phyloP scores from a whole-genome alignment of 2,329 filamentous ascomycete genomes.

The Reticulascus tulasneorum region DNA sequence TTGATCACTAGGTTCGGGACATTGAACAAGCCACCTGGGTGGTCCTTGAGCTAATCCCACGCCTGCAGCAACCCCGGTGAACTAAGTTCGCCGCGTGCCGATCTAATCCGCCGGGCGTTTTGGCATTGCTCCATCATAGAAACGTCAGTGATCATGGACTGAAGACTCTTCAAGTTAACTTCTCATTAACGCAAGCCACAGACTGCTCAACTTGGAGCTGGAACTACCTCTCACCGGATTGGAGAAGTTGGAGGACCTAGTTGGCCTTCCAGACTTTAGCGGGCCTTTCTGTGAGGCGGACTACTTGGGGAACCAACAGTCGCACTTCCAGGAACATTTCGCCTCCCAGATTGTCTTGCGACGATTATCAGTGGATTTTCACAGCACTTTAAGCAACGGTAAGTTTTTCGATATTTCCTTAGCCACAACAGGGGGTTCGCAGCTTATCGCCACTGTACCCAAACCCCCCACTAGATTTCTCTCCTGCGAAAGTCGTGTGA shows the following conservation, averaged over 20 bases:
- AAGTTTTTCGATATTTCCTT: conserved; percentile 21
- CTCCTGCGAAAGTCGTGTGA: too few relatives aligned
- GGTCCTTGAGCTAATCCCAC: conserved; percentile 1
- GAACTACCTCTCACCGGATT: conserved; percentile 54
- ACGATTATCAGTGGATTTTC: conserved; percentile 48
- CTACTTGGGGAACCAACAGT: conserved; percentile 42
- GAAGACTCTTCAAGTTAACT: conserved; percentile 1
- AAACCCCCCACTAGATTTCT: conserved; percentile 6
- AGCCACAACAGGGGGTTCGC: too few relatives aligned
- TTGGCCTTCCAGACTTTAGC: conserved; percentile 52
- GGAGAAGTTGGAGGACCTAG: conserved; percentile 45
- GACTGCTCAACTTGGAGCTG: conserved; percentile 49
- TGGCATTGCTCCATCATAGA: conserved; percentile 56
- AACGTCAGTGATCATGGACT: conserved; percentile 31
- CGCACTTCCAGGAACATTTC: conserved; percentile 56
- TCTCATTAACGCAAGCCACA: conserved; percentile 10
- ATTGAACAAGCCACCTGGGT: neutral
- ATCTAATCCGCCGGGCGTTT: conserved; percentile 50
- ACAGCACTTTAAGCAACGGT: conserved; percentile 49
- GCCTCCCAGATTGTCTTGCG: conserved; percentile 56
- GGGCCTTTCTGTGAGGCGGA: conserved; percentile 43
- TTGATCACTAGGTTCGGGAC: conserved; percentile 46
- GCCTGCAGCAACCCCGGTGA: conserved; percentile 35
- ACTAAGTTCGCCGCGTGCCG: conserved; percentile 41
- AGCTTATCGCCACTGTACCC: neutral